Percentiles rank a stretch among this genome's conserved stretches.
Evolutionary conservation across 2,329 filamentous ascomycete genomes (phyloP).

Genomic region (Byssothecium circinans): DNA sequence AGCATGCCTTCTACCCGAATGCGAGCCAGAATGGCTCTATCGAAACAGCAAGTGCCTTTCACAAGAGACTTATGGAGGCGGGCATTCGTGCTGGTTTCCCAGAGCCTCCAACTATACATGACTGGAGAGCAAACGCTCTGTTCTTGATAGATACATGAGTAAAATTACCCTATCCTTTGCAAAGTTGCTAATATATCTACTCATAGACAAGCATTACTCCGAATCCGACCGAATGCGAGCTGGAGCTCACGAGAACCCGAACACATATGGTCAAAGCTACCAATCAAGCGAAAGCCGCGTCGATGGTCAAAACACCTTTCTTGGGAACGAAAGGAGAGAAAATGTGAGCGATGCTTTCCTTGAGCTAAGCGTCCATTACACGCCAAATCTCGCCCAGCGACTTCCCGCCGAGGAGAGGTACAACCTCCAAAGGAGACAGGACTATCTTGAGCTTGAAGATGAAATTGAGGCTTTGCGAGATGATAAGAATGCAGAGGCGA

Average conservation of each 20-base stretch:
- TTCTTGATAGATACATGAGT: constrained; percentile 15
- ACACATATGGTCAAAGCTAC: constrained; percentile 10
- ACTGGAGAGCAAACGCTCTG: constrained; percentile 13
- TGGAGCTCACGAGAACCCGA: constrained; percentile 9
- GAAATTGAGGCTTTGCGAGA: too few species aligned
- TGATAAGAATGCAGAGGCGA: too few species aligned
- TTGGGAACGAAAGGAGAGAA: constrained; percentile 11
- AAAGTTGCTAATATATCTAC: constrained; percentile 5
- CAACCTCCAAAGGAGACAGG: too few species aligned
- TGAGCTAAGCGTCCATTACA: too few species aligned
- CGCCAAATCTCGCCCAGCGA: too few species aligned
- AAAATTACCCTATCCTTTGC: constrained; percentile 4
- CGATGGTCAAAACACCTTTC: constrained; percentile 13
- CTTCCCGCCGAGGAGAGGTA: too few species aligned
- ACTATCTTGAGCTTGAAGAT: too few species aligned
- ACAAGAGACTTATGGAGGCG: constrained; percentile 9
- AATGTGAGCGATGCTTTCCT: too few species aligned
- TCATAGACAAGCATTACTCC: constrained; percentile 17
- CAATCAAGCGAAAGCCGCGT: constrained; percentile 11
- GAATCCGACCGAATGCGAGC: constrained; percentile 8
- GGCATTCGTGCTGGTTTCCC: constrained; percentile 13
- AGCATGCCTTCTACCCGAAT: constrained; percentile 9
- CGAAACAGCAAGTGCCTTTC: constrained; percentile 13
- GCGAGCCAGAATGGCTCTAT: constrained; percentile 1
- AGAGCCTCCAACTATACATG: constrained; percentile 13